Percentiles rank a stretch among this genome's conserved stretches.
Conservation (phyloP, 2,329 filamentous ascomycete genomes). For the Penicillium sp. region DNA sequence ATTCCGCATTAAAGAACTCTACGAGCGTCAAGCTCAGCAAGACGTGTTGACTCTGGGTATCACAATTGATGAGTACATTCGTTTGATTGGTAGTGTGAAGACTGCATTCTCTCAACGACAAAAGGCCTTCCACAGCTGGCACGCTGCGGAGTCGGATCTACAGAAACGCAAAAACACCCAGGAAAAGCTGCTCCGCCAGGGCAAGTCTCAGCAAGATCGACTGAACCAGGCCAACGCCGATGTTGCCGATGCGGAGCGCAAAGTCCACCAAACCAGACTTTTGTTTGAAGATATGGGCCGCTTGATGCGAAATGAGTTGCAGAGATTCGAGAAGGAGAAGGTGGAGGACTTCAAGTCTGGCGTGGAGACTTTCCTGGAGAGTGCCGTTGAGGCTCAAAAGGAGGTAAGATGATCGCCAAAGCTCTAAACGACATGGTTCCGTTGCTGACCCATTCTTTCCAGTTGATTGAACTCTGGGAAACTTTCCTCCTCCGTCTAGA, state of each 20-base stretch:
- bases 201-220: constrained; percentile 93
- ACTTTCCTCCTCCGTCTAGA: constrained; percentile 97
- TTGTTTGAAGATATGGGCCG: constrained; percentile 98
- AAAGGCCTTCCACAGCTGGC: constrained; percentile 95
- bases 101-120: constrained; percentile 90
- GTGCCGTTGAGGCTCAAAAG: constrained; percentile 96
- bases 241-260: constrained; percentile 91
- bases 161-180: constrained; percentile 87
- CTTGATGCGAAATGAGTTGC: constrained; percentile 87
- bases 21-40: constrained; percentile 95
- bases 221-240: constrained; percentile 91
- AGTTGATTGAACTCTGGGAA: constrained; percentile 92
- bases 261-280: constrained; percentile 85
- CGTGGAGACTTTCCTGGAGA: constrained; percentile 96
- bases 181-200: constrained; percentile 93
- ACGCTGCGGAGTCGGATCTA: constrained; percentile 85
- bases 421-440: neutral
- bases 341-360: constrained; percentile 99
- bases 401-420: constrained; percentile 67
- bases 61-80: constrained; percentile 97
- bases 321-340: constrained; percentile 95
- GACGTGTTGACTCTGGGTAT: constrained; percentile 96
- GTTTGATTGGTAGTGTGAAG: constrained; percentile 93
- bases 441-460: constrained; percentile 53
- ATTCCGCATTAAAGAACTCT: constrained; percentile 90